A percentile compares a stretch with the other conserved stretches of the same genome.
These are phyloP conservation scores for Fusarium compactum DNA, from an alignment of 2,329 filamentous ascomycete species.

Conservation along the genomic window DNA sequence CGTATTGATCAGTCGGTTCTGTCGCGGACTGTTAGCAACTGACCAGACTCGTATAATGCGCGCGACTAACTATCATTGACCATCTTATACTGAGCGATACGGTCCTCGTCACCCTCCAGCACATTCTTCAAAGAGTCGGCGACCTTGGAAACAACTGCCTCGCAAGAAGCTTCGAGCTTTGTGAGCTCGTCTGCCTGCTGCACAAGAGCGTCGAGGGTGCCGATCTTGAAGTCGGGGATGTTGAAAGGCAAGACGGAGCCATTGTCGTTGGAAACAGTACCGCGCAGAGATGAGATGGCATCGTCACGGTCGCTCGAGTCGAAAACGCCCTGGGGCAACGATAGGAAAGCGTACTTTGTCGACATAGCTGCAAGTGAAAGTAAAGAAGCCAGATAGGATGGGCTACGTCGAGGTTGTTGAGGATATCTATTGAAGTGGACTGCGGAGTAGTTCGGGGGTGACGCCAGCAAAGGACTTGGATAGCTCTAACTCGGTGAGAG, in stretches of 20 bases:
- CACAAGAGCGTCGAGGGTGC: constrained; percentile 92
- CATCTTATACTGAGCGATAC: constrained; percentile 86
- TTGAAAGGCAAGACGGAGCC: constrained; percentile 81
- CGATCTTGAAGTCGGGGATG: constrained; percentile 97
- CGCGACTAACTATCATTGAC: constrained; percentile 86
- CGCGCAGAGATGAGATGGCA: constrained; percentile 79
- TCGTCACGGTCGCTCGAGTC: constrained; percentile 84
- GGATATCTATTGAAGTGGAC: constrained; percentile 12
- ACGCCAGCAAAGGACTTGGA: constrained; percentile 17
- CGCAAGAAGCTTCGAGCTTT: constrained; percentile 85
- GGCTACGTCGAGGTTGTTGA: constrained; percentile 17
- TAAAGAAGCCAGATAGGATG: constrained; percentile 10
- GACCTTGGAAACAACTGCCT: constrained; percentile 87
- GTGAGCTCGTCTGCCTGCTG: constrained; percentile 95
- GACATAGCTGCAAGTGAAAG: constrained; percentile 54
- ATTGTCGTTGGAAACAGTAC: constrained; percentile 79
- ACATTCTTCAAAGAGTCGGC: constrained; percentile 85
- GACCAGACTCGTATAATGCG: not conserved
- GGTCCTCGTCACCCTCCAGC: constrained; percentile 85
- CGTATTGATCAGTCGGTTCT: constrained; percentile 97
- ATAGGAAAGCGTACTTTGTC: constrained; percentile 85
- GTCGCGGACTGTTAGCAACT: constrained; percentile 46
- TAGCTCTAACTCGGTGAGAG: constrained; percentile 26
- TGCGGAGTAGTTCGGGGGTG: constrained; percentile 28
- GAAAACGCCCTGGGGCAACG: constrained; percentile 88